These are phyloP conservation scores for Boletus bicolor DNA, from an alignment of 768 basidiomycete species.

Conservation along the genomic window DNA sequence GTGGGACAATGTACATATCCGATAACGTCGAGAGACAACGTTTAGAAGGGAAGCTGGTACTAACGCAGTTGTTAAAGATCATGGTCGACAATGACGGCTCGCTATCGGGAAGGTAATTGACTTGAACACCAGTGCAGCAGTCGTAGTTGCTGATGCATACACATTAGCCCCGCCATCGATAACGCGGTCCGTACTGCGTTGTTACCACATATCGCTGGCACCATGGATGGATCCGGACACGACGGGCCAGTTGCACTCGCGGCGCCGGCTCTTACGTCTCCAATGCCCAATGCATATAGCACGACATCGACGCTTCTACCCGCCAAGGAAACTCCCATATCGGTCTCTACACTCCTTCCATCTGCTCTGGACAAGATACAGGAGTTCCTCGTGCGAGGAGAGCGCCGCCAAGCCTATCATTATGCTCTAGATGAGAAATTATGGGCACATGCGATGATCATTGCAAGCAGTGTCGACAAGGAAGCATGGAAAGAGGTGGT, in stretches of 20 bases:
- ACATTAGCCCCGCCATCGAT: conserved; percentile 60
- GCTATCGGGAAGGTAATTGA: conserved; percentile 71
- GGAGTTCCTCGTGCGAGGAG: conserved; percentile 74
- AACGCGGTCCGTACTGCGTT: conserved; percentile 70
- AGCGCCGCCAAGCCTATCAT: conserved; percentile 81
- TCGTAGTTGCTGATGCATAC: conserved; percentile 17
- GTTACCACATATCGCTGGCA: conserved; percentile 50
- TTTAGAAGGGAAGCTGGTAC: conserved; percentile 71
- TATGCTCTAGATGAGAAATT: conserved; percentile 85
- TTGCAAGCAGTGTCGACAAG: conserved; percentile 89
- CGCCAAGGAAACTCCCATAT: conserved; percentile 50
- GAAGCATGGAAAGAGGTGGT: conserved; percentile 93
- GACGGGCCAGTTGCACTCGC: conserved; percentile 17
- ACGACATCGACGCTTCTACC: conserved; percentile 16
- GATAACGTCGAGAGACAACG: conserved; percentile 51
- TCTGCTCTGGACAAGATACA: conserved; percentile 76
- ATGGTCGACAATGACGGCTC: conserved; percentile 90
- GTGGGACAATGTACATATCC: conserved; percentile 69
- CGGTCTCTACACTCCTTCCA: conserved; percentile 55
- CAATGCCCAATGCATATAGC: conserved; percentile 21
- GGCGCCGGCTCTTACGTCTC: conserved; percentile 32
- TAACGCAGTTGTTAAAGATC: conserved; percentile 71
- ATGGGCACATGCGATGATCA: conserved; percentile 95
- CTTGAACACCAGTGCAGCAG: not conserved
- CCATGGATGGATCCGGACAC: conserved; percentile 19